Evolutionary conservation across 352 stramenopile species (phyloP).

Genomic region (Globisporangium nagaii): DNA sequence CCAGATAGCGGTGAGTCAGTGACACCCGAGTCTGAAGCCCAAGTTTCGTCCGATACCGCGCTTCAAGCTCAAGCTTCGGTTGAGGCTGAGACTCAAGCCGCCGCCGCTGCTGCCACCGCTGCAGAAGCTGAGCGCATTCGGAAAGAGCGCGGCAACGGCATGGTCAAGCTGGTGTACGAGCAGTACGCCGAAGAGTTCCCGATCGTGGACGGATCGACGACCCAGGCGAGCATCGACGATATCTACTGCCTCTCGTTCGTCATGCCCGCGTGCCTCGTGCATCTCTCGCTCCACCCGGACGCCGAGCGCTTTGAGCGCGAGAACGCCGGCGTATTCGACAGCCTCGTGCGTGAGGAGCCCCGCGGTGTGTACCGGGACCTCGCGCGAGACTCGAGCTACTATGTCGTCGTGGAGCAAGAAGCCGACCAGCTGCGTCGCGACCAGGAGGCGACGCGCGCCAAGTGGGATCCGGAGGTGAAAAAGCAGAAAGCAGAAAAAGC

Average conservation of each 20-base stretch:
- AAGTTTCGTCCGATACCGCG: neutral
- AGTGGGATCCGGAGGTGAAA: conserved; percentile 32
- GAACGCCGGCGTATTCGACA: conserved; percentile 42
- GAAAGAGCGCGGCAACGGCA: conserved; percentile 53
- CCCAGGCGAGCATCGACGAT: conserved; percentile 70
- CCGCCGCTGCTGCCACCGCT: neutral
- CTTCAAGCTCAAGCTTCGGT: neutral
- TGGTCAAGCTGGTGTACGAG: conserved; percentile 80
- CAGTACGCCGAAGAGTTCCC: conserved; percentile 84
- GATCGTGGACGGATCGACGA: conserved; percentile 74
- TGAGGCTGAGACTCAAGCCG: conserved; percentile 6
- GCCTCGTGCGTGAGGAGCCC: conserved; percentile 64
- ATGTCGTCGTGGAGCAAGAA: conserved; percentile 80
- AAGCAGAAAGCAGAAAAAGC: conserved; percentile 29
- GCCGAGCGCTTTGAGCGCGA: conserved; percentile 50
- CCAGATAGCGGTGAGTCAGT: neutral
- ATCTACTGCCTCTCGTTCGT: conserved; percentile 87
- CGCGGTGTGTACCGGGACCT: conserved; percentile 64
- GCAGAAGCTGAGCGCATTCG: conserved; percentile 25
- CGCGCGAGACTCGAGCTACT: conserved; percentile 65
- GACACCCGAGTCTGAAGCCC: neutral
- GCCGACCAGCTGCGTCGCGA: conserved; percentile 60
- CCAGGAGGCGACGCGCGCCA: conserved; percentile 51
- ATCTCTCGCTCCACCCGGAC: conserved; percentile 48
- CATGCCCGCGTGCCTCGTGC: conserved; percentile 83